phyloP scores from a whole-genome alignment of 257 asterid genomes.

The Paraleonurus japonicus region DNA sequence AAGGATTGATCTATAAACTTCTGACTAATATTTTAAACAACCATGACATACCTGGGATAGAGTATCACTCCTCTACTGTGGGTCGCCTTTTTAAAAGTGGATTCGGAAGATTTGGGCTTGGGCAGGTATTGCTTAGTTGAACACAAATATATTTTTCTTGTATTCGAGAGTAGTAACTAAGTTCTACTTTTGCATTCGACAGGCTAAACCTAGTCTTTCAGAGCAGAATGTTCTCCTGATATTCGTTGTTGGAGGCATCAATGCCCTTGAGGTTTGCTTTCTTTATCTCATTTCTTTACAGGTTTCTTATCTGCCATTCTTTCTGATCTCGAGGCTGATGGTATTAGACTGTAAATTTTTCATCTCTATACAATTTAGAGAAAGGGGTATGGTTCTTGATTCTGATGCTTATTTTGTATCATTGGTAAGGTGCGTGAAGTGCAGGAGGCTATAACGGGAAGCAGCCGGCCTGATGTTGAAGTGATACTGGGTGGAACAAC shows the following conservation, averaged over 20 bases:
- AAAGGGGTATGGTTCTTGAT: background rate
- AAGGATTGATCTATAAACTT: conserved; percentile 71
- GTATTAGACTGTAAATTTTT: background rate
- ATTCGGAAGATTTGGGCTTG: conserved; percentile 95
- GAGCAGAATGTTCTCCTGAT: conserved; percentile 81
- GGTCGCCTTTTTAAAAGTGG: conserved; percentile 97
- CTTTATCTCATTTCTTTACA: conserved; percentile 12
- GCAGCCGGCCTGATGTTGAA: conserved; percentile 80
- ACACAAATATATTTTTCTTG: conserved; percentile 8
- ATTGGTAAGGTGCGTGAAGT: conserved; percentile 70
- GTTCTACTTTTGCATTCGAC: conserved; percentile 28
- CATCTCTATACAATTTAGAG: background rate
- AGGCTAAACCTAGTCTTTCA: conserved; percentile 89
- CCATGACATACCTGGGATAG: conserved; percentile 80
- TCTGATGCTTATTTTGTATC: conserved; percentile 13
- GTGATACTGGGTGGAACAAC: conserved; percentile 89
- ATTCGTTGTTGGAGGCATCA: conserved; percentile 89
- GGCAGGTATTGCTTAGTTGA: conserved; percentile 56
- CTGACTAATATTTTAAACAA: conserved; percentile 60
- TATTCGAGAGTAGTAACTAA: background rate
- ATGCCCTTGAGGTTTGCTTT: conserved; percentile 75
- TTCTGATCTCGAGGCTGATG: background rate
- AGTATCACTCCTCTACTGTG: conserved; percentile 92
- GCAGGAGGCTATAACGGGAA: conserved; percentile 75
- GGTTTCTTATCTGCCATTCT: background rate